phyloP scores from a whole-genome alignment of 2,329 filamentous ascomycete genomes.

The Ceratocystiopsis brevicomis region DNA sequence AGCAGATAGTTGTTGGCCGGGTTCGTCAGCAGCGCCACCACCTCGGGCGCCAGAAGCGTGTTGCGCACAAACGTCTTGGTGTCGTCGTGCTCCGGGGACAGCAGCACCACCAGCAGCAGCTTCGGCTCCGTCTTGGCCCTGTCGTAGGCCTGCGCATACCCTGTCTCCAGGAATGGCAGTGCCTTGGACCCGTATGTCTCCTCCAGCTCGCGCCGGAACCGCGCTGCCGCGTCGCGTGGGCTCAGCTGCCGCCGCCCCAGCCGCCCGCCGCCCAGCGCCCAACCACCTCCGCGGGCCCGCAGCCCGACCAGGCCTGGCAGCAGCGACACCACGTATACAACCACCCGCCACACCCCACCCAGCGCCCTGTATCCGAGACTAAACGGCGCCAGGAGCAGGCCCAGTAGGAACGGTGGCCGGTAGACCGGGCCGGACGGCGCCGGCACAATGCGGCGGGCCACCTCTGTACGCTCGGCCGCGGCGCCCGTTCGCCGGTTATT shows the following conservation, averaged over 20 bases:
- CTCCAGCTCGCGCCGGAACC: constrained; percentile 85
- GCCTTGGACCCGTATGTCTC: constrained; percentile 66
- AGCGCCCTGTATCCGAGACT: constrained; percentile 57
- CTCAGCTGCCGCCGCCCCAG: constrained; percentile 46
- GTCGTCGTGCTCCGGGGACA: constrained; percentile 90
- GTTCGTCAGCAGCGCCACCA: constrained; percentile 56
- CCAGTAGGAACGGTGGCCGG: constrained; percentile 55
- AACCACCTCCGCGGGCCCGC: constrained; percentile 11
- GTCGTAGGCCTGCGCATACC: constrained; percentile 83
- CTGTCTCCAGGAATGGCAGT: constrained; percentile 67
- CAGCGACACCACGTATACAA: constrained; percentile 65
- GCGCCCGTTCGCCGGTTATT: neutral
- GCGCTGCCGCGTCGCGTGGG: constrained; percentile 69
- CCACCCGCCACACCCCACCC: constrained; percentile 47
- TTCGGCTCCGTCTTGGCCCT: constrained; percentile 78
- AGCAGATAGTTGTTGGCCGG: constrained; percentile 62
- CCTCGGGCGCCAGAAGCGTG: constrained; percentile 58
- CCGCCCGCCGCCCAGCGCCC: constrained; percentile 32
- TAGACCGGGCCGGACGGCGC: constrained; percentile 45
- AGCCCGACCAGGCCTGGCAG: constrained; percentile 48
- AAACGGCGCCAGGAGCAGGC: constrained; percentile 65
- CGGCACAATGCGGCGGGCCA: constrained; percentile 73
- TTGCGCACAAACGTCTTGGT: constrained; percentile 64
- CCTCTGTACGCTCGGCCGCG: constrained; percentile 27
- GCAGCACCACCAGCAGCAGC: constrained; percentile 70